Percentiles rank a stretch among this genome's conserved stretches.
Conservation (phyloP, 2,329 filamentous ascomycete genomes). For the Colletotrichum tropicicola region DNA sequence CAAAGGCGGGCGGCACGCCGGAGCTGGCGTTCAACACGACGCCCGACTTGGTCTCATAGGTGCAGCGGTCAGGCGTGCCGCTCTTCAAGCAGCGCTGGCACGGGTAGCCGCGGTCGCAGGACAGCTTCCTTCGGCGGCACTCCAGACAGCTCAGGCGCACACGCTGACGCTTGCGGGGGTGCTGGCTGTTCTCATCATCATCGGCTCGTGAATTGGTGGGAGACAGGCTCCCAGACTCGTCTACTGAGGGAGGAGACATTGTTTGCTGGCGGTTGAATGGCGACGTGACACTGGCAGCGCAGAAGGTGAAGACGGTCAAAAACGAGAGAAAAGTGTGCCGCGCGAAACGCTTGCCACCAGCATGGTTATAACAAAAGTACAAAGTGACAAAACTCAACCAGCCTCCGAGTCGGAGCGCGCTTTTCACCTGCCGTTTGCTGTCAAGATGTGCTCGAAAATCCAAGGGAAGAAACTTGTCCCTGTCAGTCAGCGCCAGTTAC, state of each 20-base stretch:
- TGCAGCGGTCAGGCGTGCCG: constrained; percentile 67
- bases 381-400: constrained; percentile 22
- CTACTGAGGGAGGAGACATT: constrained; percentile 35
- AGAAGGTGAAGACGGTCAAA: constrained; percentile 6
- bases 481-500: constrained; percentile 10
- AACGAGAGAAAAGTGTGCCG: constrained; percentile 8
- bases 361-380: constrained; percentile 30
- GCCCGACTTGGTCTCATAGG: constrained; percentile 65
- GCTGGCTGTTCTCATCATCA: constrained; percentile 38
- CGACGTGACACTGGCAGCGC: not conserved
- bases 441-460: constrained; percentile 25
- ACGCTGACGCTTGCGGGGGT: constrained; percentile 65
- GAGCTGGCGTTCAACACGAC: constrained; percentile 58
- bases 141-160: constrained; percentile 68
- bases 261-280: constrained; percentile 5
- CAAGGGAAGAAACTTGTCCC: constrained; percentile 29
- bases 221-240: constrained; percentile 33
- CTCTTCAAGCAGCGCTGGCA: constrained; percentile 71
- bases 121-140: constrained; percentile 68
- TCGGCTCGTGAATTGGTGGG: constrained; percentile 29
- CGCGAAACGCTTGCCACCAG: constrained; percentile 9
- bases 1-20: constrained; percentile 52
- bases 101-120: constrained; percentile 68
- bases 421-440: constrained; percentile 24
- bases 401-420: constrained; percentile 22